Conservation (phyloP, 805 yeast genomes). For the Komagataella mondaviorum region DNA sequence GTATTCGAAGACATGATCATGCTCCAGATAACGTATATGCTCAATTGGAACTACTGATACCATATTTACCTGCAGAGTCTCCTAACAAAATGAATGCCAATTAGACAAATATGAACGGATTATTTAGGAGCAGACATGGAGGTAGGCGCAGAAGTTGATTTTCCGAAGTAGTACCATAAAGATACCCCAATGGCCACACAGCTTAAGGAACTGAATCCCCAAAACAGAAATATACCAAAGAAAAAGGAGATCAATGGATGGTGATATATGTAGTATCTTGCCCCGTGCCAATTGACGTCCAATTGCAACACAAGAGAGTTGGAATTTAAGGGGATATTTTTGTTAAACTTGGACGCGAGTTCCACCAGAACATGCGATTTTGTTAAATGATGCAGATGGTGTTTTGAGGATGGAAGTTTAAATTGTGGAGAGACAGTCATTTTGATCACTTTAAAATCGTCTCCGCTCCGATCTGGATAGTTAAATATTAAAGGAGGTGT, state of each 20-base stretch:
- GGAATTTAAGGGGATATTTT: background rate
- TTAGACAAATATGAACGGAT: conserved; percentile 2
- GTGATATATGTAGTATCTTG: conserved; percentile 24
- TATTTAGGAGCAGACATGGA: background rate
- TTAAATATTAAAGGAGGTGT: background rate
- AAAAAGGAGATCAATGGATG: conserved; percentile 19
- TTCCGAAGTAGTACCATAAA: conserved; percentile 10
- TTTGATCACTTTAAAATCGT: background rate
- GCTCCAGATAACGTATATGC: background rate
- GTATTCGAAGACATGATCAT: background rate
- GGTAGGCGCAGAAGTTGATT: background rate
- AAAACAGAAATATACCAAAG: conserved; percentile 23
- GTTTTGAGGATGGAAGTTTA: background rate
- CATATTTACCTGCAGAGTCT: conserved; percentile 19
- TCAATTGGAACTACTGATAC: conserved; percentile 7
- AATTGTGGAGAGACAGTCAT: background rate
- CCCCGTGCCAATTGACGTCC: conserved; percentile 25
- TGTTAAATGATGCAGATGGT: background rate
- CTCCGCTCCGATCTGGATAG: background rate
- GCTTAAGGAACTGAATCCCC: conserved; percentile 19
- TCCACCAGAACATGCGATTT: background rate
- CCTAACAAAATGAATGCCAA: conserved; percentile 14
- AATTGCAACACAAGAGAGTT: conserved; percentile 5
- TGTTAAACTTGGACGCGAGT: background rate
- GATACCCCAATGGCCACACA: conserved; percentile 16